Conservation (phyloP, 306 rosid genomes). For the Carpinus viminea region DNA sequence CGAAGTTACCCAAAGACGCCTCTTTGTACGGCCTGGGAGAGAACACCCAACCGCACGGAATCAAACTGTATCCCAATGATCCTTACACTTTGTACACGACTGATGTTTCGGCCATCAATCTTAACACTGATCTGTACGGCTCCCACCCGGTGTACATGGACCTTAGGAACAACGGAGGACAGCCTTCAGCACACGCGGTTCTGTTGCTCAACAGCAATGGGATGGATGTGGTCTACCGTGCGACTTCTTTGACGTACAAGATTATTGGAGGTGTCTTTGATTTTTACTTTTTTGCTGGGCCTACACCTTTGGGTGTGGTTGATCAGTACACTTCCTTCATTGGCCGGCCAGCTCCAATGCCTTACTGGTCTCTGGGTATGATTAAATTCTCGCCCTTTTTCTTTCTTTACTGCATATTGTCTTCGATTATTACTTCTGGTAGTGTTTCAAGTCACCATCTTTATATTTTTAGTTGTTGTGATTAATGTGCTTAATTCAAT, state of each 20-base stretch:
- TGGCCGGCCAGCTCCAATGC: conserved; percentile 98
- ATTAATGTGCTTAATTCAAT: conserved; percentile 4
- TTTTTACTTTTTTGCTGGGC: conserved; percentile 91
- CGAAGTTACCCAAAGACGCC: conserved; percentile 72
- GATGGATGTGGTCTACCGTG: conserved; percentile 88
- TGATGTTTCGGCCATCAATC: conserved; percentile 78
- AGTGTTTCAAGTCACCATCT: not conserved
- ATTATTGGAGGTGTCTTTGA: conserved; percentile 88
- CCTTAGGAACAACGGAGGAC: conserved; percentile 65
- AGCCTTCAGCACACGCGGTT: conserved; percentile 75
- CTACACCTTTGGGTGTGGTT: conserved; percentile 76
- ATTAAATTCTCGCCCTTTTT: conserved; percentile 3
- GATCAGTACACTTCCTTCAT: conserved; percentile 87
- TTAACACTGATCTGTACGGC: conserved; percentile 88
- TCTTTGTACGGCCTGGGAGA: conserved; percentile 87
- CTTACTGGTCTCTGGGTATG: conserved; percentile 96
- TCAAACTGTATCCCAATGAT: conserved; percentile 71
- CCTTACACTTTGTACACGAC: conserved; percentile 84
- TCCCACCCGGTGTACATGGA: conserved; percentile 93
- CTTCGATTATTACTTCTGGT: not conserved
- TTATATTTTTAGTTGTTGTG: not conserved
- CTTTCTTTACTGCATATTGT: not conserved
- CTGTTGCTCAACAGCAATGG: conserved; percentile 91
- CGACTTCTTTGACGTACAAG: conserved; percentile 77
- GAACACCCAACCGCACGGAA: conserved; percentile 90